These are phyloP conservation scores for Saccharomyces pastorianus DNA, from an alignment of 1,139 yeast genomes.

Conservation along the genomic window DNA sequence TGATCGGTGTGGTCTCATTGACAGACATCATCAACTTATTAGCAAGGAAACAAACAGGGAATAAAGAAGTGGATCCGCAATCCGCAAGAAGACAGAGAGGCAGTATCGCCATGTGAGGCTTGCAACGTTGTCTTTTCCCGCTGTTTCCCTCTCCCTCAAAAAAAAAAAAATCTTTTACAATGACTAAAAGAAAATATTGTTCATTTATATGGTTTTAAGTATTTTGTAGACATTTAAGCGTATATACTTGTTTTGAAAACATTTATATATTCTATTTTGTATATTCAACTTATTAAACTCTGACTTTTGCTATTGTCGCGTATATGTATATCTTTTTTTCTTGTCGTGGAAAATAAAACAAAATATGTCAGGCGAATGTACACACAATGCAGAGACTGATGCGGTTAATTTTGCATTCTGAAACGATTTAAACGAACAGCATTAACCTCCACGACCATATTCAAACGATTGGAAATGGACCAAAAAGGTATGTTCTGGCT, in stretches of 20 bases:
- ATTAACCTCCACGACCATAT: not conserved
- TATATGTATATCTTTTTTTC: not conserved
- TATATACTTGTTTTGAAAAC: not conserved
- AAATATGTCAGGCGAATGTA: not conserved
- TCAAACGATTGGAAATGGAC: not conserved
- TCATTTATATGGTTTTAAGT: not conserved
- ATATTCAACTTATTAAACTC: not conserved
- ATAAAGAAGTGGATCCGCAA: slow-evolving; percentile 68
- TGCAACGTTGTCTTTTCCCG: slow-evolving; percentile 12
- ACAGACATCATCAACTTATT: slow-evolving; percentile 80
- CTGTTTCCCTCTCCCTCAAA: not conserved
- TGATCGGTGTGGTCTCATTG: slow-evolving; percentile 82
- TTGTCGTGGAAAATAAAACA: not conserved
- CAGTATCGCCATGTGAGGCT: slow-evolving; percentile 29
- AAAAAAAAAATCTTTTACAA: not conserved
- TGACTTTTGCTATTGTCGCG: not conserved
- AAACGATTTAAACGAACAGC: not conserved
- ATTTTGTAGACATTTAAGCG: not conserved
- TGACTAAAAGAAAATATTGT: not conserved
- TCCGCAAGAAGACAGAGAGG: slow-evolving; percentile 85
- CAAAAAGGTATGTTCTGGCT: slow-evolving; percentile 2
- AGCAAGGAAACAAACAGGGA: slow-evolving; percentile 56
- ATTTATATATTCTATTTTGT: not conserved
- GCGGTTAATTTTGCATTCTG: not conserved
- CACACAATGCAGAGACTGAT: not conserved